Conservation (phyloP, 495 filamentous ascomycete species). For the Sporormia fimetaria region DNA sequence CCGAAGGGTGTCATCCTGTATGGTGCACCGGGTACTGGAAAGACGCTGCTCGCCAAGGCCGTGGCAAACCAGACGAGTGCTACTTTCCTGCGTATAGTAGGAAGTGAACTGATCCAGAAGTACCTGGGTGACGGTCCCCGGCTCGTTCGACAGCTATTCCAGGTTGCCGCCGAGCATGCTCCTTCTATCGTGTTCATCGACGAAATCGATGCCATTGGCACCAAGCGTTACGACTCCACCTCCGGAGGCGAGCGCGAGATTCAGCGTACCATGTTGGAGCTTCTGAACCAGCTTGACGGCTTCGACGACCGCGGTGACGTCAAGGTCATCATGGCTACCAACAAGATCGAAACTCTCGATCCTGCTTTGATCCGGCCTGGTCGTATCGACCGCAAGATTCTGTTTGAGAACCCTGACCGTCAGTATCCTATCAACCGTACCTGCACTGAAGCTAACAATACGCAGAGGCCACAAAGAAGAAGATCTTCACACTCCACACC, state of each 20-base stretch:
- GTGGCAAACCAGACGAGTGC: slow-evolving; percentile 98
- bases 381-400: slow-evolving; percentile 97
- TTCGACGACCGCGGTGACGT: slow-evolving; percentile 99
- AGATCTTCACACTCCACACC: slow-evolving; percentile 99
- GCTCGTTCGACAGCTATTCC: slow-evolving; percentile 93
- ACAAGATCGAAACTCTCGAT: slow-evolving; percentile 98
- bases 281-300: slow-evolving; percentile 95
- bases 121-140: slow-evolving; percentile 95
- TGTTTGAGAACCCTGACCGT: slow-evolving; percentile 98
- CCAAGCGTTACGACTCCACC: slow-evolving; percentile 95
- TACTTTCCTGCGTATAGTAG: slow-evolving; percentile 96
- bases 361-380: slow-evolving; percentile 93
- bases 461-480: slow-evolving; percentile 91
- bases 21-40: slow-evolving; percentile 92
- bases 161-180: slow-evolving; percentile 90
- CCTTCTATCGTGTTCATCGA: slow-evolving; percentile 99
- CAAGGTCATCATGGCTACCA: slow-evolving; percentile 99
- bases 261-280: slow-evolving; percentile 96
- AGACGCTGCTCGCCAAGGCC: slow-evolving; percentile 93
- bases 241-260: slow-evolving; percentile 96
- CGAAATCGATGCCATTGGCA: slow-evolving; percentile 98
- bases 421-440: slow-evolving; percentile 29
- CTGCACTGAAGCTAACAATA: slow-evolving; percentile 29
- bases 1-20: slow-evolving; percentile 99
- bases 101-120: slow-evolving; percentile 96